Conservation (phyloP, 2,329 filamentous ascomycete genomes). For the Aspergillus nomiae region DNA sequence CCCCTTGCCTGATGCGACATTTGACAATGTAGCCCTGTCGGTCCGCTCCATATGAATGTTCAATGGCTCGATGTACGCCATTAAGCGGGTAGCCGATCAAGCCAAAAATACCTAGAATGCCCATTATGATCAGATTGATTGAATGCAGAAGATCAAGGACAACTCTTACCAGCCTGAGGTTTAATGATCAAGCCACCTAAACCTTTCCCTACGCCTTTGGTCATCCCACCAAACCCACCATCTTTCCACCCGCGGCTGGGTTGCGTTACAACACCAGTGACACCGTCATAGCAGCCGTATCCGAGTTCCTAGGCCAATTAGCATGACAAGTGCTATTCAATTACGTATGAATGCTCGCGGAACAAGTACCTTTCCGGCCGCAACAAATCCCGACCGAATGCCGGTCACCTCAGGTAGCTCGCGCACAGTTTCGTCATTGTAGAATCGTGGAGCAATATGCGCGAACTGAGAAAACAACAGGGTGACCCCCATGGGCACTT, state of each 20-base stretch:
- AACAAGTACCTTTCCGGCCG: constrained; percentile 64
- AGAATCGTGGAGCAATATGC: constrained; percentile 79
- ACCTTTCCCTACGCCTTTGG: constrained; percentile 13
- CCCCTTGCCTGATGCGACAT: constrained; percentile 15
- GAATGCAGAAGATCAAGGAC: neutral
- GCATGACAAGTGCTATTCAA: neutral
- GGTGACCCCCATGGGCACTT: constrained; percentile 81
- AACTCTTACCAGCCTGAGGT: constrained; percentile 13
- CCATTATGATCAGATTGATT: neutral
- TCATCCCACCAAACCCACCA: constrained; percentile 8
- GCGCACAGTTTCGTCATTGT: constrained; percentile 79
- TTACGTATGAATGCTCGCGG: neutral
- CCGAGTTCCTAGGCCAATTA: constrained; percentile 11
- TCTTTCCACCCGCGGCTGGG: constrained; percentile 12
- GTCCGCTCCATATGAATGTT: constrained; percentile 11
- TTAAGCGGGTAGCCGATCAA: constrained; percentile 16
- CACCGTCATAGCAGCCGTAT: constrained; percentile 12
- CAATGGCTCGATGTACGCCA: constrained; percentile 12
- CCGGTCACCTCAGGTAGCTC: constrained; percentile 76
- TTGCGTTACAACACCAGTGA: constrained; percentile 14
- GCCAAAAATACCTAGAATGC: constrained; percentile 13
- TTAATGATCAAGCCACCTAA: constrained; percentile 13
- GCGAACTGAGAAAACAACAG: constrained; percentile 80
- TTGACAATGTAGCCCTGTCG: constrained; percentile 11
- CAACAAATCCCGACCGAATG: constrained; percentile 71